A percentile compares a stretch with the other conserved stretches of the same genome.
phyloP scores from a whole-genome alignment of 2,329 filamentous ascomycete genomes.

The Apiospora malaysiana region DNA sequence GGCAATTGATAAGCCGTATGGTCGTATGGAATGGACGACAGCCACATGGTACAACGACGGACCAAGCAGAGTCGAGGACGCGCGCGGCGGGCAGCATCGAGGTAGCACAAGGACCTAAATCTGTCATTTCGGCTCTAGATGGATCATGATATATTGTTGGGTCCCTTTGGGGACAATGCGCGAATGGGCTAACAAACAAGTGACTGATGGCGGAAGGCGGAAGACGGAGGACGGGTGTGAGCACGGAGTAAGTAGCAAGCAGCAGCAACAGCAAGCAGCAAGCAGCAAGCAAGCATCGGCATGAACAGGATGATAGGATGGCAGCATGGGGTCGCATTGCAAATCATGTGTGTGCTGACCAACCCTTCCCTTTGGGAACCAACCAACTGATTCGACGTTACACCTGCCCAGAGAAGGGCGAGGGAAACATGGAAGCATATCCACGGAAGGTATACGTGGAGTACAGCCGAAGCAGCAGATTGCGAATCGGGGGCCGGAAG shows the following conservation, averaged over 20 bases:
- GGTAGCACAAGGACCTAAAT: neutral
- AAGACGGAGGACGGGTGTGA: neutral
- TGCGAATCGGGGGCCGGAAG: constrained; percentile 1
- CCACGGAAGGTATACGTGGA: constrained; percentile 6
- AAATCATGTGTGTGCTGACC: constrained; percentile 7
- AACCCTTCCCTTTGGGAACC: neutral
- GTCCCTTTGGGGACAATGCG: neutral
- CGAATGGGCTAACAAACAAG: neutral
- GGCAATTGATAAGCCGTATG: neutral
- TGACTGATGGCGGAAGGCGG: neutral
- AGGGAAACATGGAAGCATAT: neutral
- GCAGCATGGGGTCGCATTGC: neutral
- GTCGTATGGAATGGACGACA: neutral
- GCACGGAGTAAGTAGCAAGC: neutral
- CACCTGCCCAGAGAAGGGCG: neutral
- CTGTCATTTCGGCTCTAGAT: neutral
- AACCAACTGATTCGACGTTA: neutral
- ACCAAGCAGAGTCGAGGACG: neutral
- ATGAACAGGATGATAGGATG: neutral
- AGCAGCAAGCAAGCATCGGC: neutral
- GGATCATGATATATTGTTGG: neutral
- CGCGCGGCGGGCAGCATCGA: neutral
- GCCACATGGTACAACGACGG: constrained; percentile 5
- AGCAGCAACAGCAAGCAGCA: neutral
- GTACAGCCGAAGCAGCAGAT: neutral